Percentiles rank a stretch among this genome's conserved stretches.
phyloP scores from a whole-genome alignment of 2,329 filamentous ascomycete species.

The Plenodomus biglobosus region DNA sequence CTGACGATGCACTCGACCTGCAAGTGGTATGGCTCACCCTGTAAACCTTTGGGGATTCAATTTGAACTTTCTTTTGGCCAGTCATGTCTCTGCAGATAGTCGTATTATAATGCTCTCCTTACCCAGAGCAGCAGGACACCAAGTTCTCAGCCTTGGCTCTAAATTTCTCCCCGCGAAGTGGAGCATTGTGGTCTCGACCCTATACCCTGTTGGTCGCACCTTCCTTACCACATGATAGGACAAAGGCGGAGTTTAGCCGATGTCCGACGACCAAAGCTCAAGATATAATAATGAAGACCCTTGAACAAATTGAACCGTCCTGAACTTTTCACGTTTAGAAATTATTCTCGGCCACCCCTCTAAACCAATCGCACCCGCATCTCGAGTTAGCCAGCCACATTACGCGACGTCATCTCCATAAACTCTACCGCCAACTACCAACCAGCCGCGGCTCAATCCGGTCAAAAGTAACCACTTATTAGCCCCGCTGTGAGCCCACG shows the following conservation, averaged over 20 bases:
- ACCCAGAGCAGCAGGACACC: conserved; percentile 38
- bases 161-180: conserved; percentile 18
- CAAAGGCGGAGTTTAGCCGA: conserved; percentile 34
- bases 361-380: conserved; percentile 1
- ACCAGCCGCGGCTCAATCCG: background rate
- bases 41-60: no score
- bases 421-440: background rate
- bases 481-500: background rate
- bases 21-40: background rate
- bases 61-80: no score
- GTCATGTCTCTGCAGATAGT: no score
- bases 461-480: conserved; percentile 3
- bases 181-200: conserved; percentile 22
- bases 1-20: background rate
- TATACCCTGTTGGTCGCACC: conserved; percentile 16
- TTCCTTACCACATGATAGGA: conserved; percentile 28
- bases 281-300: conserved; percentile 5
- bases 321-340: conserved; percentile 1
- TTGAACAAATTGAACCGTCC: background rate
- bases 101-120: no score
- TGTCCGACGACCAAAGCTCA: conserved; percentile 26
- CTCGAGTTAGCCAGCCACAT: conserved; percentile 1
- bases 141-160: conserved; percentile 31
- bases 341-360: background rate
- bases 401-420: background rate